Evolutionary conservation across 73 alveolate species (phyloP).

Genomic region (Paramecium caudatum): DNA sequence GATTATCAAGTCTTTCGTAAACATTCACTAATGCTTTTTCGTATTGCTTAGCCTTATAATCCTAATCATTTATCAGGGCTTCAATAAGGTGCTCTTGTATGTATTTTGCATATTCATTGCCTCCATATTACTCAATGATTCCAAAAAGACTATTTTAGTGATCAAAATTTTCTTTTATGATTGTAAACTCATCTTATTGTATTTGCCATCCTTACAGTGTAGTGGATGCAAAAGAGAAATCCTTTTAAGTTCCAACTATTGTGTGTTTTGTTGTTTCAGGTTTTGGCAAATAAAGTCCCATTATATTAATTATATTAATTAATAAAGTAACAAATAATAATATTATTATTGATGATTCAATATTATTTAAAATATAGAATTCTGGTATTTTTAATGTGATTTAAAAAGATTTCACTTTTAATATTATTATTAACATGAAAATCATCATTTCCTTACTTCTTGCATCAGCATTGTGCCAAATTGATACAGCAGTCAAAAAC

Average conservation of each 20-base stretch:
- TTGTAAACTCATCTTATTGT: not conserved
- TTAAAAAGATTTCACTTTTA: not conserved
- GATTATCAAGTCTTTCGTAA: slow-evolving; percentile 20
- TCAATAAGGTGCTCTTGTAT: not conserved
- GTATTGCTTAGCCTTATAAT: not conserved
- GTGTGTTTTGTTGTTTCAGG: not conserved
- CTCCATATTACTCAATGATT: slow-evolving; percentile 35
- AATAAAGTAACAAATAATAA: not conserved
- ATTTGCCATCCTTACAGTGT: slow-evolving; percentile 45
- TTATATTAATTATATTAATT: not conserved
- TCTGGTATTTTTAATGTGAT: not conserved
- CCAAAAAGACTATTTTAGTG: slow-evolving; percentile 2
- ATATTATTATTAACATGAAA: slow-evolving; percentile 7
- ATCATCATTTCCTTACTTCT: not conserved
- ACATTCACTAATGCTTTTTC: slow-evolving; percentile 2
- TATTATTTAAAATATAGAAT: not conserved
- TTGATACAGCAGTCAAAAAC: slow-evolving; percentile 14
- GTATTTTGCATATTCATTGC: slow-evolving; percentile 21
- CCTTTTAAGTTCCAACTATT: not conserved
- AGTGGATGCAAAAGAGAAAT: not conserved
- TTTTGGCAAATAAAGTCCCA: slow-evolving; percentile 32
- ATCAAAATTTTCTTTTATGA: slow-evolving; percentile 37
- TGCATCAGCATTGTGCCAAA: slow-evolving; percentile 25
- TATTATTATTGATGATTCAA: not conserved
- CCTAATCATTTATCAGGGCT: not conserved